These are phyloP conservation scores for Zalaria sp. DNA, from an alignment of 2,329 filamentous ascomycete species.

Conservation along the genomic window DNA sequence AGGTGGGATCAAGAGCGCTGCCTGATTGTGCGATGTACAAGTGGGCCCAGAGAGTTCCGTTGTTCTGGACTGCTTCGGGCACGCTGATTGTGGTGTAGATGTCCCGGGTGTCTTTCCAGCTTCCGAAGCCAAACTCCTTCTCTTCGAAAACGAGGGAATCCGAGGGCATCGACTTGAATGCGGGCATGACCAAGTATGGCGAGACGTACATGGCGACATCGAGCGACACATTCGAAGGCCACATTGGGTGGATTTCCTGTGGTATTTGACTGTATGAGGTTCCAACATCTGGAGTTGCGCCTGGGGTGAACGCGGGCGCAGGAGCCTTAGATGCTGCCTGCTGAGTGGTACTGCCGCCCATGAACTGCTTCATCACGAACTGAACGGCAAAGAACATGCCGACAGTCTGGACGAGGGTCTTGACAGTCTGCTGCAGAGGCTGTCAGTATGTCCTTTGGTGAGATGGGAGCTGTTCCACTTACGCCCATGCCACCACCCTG, in stretches of 20 bases:
- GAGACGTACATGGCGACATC: conserved; percentile 82
- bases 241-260: conserved; percentile 68
- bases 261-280: conserved; percentile 48
- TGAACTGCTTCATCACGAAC: conserved; percentile 41
- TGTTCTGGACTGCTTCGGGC: conserved; percentile 69
- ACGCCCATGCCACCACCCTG: conserved; percentile 2
- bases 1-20: conserved; percentile 59
- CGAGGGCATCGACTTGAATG: conserved; percentile 49
- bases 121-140: conserved; percentile 63
- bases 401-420: conserved; percentile 36
- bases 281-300: not conserved
- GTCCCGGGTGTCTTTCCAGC: conserved; percentile 64
- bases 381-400: conserved; percentile 47
- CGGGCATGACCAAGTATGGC: conserved; percentile 53
- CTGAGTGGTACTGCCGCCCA: conserved; percentile 21
- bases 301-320: conserved; percentile 20
- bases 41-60: conserved; percentile 88
- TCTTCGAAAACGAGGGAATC: conserved; percentile 67
- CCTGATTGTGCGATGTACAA: conserved; percentile 77
- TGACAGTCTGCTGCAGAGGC: conserved; percentile 5
- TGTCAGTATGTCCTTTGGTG: not conserved
- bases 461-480: not conserved
- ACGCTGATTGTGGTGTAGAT: conserved; percentile 66
- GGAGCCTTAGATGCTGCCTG: conserved; percentile 6
- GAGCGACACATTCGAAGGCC: conserved; percentile 63